Evolutionary conservation across 1,139 yeast species (phyloP), one percentile per base, ranked within the genome.

Genomic region (Geotrichum europaeum): DNA sequence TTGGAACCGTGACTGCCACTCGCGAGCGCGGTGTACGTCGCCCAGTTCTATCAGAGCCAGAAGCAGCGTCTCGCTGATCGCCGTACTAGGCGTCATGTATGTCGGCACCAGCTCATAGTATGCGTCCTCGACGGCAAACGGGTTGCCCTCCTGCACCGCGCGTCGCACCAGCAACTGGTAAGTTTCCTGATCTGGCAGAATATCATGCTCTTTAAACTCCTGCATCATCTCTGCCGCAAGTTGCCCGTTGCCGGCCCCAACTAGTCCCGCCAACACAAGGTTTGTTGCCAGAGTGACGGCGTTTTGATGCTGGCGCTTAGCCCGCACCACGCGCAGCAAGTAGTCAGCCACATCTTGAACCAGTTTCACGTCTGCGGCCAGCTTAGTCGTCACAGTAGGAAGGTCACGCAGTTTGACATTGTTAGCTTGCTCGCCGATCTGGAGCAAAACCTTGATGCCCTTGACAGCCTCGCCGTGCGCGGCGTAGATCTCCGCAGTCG

Each of bases 111-210:
- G 55, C 51, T 30, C 30, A 13, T n/a, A 24, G 34, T 58, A 58
- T 20, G 45, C 25, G 18, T 51, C 54, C 34, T 58, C 60, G 40
- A 58, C 40, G 6, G 55, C 60, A 36, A 51, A 51, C 15, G 52
- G 30, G 43, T 56, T 55, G 18, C 53, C 52, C 9, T 30, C 30
- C 5, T 18, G 12, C 9, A 28, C 45, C n/a, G 28, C 43, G 15
- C 22, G 55, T 15, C 61, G 62, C 34, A 68, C 52, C 12, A 67
- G 59, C 47, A 62, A 32, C 25, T 65, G 53, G 45, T 67, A 61
- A 10, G 74, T 66, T 55, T 71, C 73, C 28, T 69, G 67, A 52
- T 72, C 68, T 34, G 65, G 61, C 15, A 59, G 60, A 12, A 65
- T 53, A 24, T 56, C 62, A 22, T 58, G 57, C 13, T 62, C 61